Conservation (phyloP, 2,329 filamentous ascomycete species). For the Penicillium sp. region DNA sequence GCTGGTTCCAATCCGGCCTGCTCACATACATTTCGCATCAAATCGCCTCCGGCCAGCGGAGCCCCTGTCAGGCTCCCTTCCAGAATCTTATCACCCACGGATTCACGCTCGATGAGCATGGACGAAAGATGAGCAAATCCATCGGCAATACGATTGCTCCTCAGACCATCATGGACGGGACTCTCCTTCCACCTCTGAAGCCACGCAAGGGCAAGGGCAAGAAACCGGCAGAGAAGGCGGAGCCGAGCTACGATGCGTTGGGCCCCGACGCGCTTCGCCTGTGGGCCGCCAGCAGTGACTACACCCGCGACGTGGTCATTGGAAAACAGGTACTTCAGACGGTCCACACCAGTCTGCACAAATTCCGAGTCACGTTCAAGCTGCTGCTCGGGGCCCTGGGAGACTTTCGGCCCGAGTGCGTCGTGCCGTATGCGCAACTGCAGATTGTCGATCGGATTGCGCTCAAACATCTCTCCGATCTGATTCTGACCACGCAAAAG, state of each 20-base stretch:
- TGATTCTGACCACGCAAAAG: constrained; percentile 58
- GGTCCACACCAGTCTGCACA: constrained; percentile 70
- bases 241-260: constrained; percentile 58
- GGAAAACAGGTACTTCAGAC: constrained; percentile 70
- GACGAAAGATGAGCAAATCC: constrained; percentile 99
- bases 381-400: constrained; percentile 76
- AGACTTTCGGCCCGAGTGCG: constrained; percentile 43
- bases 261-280: constrained; percentile 82
- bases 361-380: constrained; percentile 84
- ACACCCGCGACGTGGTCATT: constrained; percentile 79
- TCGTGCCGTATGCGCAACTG: constrained; percentile 43
- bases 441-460: constrained; percentile 67
- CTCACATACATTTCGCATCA: constrained; percentile 70
- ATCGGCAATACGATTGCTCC: constrained; percentile 82
- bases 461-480: constrained; percentile 63
- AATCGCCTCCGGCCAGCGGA: constrained; percentile 29
- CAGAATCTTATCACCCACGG: constrained; percentile 89
- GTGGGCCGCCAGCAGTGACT: constrained; percentile 89
- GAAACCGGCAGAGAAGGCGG: constrained; percentile 30
- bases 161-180: constrained; percentile 76
- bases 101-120: constrained; percentile 80
- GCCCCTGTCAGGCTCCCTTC: constrained; percentile 60
- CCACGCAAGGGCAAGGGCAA: constrained; percentile 53
- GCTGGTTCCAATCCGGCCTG: constrained; percentile 97
- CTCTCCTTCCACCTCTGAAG: constrained; percentile 65